Evolutionary conservation across 1,284 basidiomycete genomes (phyloP).

Genomic region (Pisolithus thermaeus): DNA sequence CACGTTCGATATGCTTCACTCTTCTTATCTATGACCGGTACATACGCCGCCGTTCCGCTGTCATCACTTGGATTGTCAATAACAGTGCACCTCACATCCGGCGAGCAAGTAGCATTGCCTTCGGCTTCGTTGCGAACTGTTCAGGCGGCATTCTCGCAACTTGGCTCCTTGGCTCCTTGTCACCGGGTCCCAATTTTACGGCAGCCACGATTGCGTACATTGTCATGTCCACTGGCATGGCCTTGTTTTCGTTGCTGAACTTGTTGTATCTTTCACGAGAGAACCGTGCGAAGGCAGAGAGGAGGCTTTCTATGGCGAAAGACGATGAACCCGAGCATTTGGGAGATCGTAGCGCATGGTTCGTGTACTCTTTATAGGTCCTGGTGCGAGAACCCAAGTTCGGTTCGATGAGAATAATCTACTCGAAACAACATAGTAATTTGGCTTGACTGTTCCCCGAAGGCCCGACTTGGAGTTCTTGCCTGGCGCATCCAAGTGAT

Average conservation of each 20-base stretch:
- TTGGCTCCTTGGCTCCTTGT: slow-evolving; percentile 45
- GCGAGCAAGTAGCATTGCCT: slow-evolving; percentile 49
- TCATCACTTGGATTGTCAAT: slow-evolving; percentile 50
- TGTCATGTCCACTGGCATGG: slow-evolving; percentile 32
- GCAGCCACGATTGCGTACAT: slow-evolving; percentile 35
- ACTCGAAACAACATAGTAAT: no score
- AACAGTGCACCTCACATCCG: slow-evolving; percentile 52
- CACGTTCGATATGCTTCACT: slow-evolving; percentile 44
- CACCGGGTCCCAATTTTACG: slow-evolving; percentile 38
- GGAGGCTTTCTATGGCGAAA: slow-evolving; percentile 8
- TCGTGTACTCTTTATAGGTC: slow-evolving; percentile 21
- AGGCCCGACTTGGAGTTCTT: no score
- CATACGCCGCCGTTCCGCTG: slow-evolving; percentile 37
- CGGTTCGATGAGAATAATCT: no score
- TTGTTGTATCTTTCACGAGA: slow-evolving; percentile 16
- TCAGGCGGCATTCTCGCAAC: slow-evolving; percentile 53
- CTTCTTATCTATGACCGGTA: slow-evolving; percentile 45
- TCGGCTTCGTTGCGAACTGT: slow-evolving; percentile 50
- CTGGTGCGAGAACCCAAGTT: no score
- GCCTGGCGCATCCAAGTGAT: no score
- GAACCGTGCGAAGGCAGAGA: slow-evolving; percentile 21
- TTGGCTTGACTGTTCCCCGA: no score
- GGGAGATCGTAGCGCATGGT: slow-evolving; percentile 28
- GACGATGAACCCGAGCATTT: slow-evolving; percentile 17
- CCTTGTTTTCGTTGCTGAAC: slow-evolving; percentile 28